Conservation (phyloP, 2,329 filamentous ascomycete genomes). For the Trichoderma semiorbis region DNA sequence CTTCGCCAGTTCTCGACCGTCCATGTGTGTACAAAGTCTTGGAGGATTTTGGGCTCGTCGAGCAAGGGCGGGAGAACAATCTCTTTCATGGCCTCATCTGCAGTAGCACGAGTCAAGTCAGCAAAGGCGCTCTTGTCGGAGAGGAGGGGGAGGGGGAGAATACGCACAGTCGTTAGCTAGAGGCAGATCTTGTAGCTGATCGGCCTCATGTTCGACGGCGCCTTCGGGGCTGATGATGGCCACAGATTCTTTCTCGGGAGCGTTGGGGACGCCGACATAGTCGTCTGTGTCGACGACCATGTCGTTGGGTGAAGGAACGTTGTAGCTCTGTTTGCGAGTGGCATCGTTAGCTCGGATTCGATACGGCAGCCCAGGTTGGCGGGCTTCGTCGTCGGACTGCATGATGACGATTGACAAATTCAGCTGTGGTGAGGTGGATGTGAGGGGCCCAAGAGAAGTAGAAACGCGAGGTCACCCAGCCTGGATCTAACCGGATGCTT, state of each 20-base stretch:
- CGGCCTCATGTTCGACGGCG: slow-evolving; percentile 45
- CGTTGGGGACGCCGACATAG: slow-evolving; percentile 48
- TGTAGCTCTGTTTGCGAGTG: slow-evolving; percentile 43
- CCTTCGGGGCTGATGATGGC: slow-evolving; percentile 54
- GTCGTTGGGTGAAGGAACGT: slow-evolving; percentile 54
- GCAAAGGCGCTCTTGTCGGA: neutral
- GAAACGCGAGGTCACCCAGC: neutral
- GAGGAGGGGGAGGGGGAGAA: neutral
- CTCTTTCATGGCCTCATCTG: slow-evolving; percentile 82
- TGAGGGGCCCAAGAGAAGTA: neutral
- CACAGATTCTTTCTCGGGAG: slow-evolving; percentile 49
- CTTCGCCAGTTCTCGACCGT: slow-evolving; percentile 78
- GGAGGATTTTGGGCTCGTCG: slow-evolving; percentile 75
- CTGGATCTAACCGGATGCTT: neutral
- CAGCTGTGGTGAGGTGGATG: slow-evolving; percentile 21
- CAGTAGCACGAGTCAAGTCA: slow-evolving; percentile 20
- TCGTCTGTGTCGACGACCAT: slow-evolving; percentile 56
- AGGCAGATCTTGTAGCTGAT: slow-evolving; percentile 46
- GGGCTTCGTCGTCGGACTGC: slow-evolving; percentile 22
- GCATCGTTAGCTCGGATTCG: slow-evolving; percentile 28
- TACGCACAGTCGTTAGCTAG: slow-evolving; percentile 53
- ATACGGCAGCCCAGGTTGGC: slow-evolving; percentile 21
- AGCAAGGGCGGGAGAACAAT: slow-evolving; percentile 67
- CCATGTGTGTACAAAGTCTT: slow-evolving; percentile 79
- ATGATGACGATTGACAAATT: slow-evolving; percentile 18